Conservation (phyloP, 768 basidiomycete genomes). For the Leucocoprinus sp. region DNA sequence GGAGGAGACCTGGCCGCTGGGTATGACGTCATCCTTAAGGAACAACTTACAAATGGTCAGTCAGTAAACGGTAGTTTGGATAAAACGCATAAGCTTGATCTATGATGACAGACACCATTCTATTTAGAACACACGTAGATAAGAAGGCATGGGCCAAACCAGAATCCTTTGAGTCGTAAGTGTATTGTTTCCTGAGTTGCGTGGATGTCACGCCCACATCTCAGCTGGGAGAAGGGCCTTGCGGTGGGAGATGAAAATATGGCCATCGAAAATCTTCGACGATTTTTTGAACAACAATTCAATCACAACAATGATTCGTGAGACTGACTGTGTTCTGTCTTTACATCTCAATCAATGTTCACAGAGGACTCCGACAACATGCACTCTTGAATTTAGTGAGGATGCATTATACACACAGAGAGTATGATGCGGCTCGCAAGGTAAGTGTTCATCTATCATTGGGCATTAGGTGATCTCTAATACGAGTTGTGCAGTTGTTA, state of each 20-base stretch:
- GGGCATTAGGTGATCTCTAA: conserved; percentile 6
- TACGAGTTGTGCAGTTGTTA: conserved; percentile 40
- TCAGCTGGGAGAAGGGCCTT: conserved; percentile 62
- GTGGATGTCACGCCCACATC: not conserved
- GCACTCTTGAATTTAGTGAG: conserved; percentile 70
- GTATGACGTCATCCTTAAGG: conserved; percentile 43
- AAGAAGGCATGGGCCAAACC: conserved; percentile 58
- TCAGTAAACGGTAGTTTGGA: not conserved
- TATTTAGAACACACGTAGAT: conserved; percentile 60
- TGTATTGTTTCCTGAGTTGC: not conserved
- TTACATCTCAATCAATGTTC: not conserved
- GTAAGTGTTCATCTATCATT: conserved; percentile 27
- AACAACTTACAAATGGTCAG: conserved; percentile 33
- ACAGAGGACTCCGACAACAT: conserved; percentile 71
- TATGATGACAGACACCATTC: conserved; percentile 33
- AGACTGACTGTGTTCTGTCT: conserved; percentile 19
- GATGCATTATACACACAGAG: conserved; percentile 66
- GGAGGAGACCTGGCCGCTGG: conserved; percentile 37
- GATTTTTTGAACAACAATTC: conserved; percentile 83
- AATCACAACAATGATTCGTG: conserved; percentile 76
- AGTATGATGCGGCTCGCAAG: conserved; percentile 61
- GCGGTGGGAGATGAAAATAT: conserved; percentile 60
- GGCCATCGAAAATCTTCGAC: conserved; percentile 63
- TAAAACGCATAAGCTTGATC: too few species aligned
- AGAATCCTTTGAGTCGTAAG: conserved; percentile 53